Conservation (phyloP, 257 asterid species). For the Petunia axillaris region DNA sequence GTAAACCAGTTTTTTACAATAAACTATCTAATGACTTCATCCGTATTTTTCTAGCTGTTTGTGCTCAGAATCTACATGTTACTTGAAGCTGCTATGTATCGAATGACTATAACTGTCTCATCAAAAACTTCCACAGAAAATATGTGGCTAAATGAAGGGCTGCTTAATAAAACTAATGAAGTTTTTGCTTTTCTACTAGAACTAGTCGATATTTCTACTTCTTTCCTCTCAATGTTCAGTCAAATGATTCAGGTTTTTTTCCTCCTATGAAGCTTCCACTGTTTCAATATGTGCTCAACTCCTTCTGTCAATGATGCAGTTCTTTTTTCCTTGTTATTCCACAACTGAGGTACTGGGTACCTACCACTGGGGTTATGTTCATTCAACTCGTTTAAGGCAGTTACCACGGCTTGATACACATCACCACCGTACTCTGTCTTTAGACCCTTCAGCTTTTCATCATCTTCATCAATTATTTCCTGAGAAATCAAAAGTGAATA, state of each 20-base stretch:
- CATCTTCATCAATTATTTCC: slow-evolving; percentile 37
- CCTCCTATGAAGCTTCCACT: slow-evolving; percentile 26
- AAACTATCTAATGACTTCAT: neutral
- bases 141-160: neutral
- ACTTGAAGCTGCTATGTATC: slow-evolving; percentile 7
- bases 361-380: slow-evolving; percentile 43
- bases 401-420: slow-evolving; percentile 30
- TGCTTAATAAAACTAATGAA: slow-evolving; percentile 9
- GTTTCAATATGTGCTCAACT: neutral
- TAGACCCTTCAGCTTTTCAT: slow-evolving; percentile 31
- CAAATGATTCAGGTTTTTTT: slow-evolving; percentile 7
- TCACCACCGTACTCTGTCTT: slow-evolving; percentile 31
- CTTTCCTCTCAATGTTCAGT: neutral
- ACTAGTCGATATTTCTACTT: neutral
- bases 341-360: slow-evolving; percentile 30
- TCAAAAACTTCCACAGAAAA: neutral
- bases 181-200: neutral
- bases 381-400: slow-evolving; percentile 37
- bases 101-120: neutral
- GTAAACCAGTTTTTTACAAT: neutral
- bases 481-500: slow-evolving; percentile 3
- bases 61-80: neutral
- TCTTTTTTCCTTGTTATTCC: slow-evolving; percentile 31
- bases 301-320: slow-evolving; percentile 37
- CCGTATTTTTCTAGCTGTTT: neutral